Evolutionary conservation across 148 eudicot genomes (phyloP), one percentile per base, ranked within the genome.

Genomic region (Dysphania ambrosioides): DNA sequence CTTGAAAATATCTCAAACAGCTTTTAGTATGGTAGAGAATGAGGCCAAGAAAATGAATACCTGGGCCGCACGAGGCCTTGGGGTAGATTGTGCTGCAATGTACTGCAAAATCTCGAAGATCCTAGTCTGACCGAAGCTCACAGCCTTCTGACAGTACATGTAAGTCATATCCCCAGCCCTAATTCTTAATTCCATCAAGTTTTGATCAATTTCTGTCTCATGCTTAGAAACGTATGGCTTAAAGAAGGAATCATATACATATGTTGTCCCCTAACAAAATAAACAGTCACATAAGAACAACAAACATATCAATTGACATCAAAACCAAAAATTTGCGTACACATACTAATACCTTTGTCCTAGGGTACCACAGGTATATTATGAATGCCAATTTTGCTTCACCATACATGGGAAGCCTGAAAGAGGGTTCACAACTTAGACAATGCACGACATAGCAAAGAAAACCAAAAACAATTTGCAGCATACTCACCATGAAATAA

Each of bases 341-440:
- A 76, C 8, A 41, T 57, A 70, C 15, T 15, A 42, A 57, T 72
- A 91, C 98, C 93, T 82, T 93, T 60, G 96, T 93, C 84, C 79
- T 90, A 12, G 97, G 97, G 76, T 80, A 90, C 99, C 99, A 95
- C 72, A 95, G 74, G 80, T 86, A 95, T 81, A 95, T 82, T 60
- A 82, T 83, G 86, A 92, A 92, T 27, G 92, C 93, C 90, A 95
- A 74, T 81, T 95, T 95, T 55, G 97, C 97, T 89, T 95, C 99
- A 76, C 92, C 80, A 76, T 95, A 95, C 97, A 95, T 88, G 15
- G 99, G 99, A 72, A 95, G 77, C 99, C 99, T 95, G 70, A 26
- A 78, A 56, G 35, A 23, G 38, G 23, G 47, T 59, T 71, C 36
- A 27, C 53, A 69, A 71, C 30, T 64, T 51, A 71, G 38, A 53